Conservation (phyloP, 495 filamentous ascomycete species). For the Penicillium riverlandense region DNA sequence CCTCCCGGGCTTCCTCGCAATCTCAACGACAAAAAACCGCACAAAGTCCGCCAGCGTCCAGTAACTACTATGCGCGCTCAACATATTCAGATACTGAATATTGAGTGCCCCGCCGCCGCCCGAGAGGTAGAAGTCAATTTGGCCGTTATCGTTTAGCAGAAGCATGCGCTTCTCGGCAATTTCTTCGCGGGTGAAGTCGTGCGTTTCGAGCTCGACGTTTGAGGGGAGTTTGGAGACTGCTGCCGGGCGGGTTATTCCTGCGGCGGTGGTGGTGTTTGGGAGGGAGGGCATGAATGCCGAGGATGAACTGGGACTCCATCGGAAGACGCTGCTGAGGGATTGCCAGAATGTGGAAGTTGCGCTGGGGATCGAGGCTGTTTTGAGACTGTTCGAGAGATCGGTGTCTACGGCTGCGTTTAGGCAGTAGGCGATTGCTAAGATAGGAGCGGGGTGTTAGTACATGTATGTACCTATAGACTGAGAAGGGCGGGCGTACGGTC, state of each 20-base stretch:
- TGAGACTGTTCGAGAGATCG: constrained; percentile 68
- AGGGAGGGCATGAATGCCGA: constrained; percentile 8
- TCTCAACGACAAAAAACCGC: constrained; percentile 77
- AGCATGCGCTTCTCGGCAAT: constrained; percentile 84
- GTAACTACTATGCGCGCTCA: constrained; percentile 93
- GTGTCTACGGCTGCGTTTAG: constrained; percentile 86
- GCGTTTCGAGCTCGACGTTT: constrained; percentile 88
- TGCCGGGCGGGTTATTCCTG: constrained; percentile 30
- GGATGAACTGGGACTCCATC: constrained; percentile 31
- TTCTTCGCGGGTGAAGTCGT: constrained; percentile 89
- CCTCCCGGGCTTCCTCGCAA: constrained; percentile 68
- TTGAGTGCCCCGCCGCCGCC: constrained; percentile 77
- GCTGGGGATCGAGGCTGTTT: constrained; percentile 70
- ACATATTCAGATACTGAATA: constrained; percentile 95
- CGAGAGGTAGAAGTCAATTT: constrained; percentile 81
- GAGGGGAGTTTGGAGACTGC: constrained; percentile 64
- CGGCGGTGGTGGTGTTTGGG: not conserved
- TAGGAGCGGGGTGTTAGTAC: constrained; percentile 35
- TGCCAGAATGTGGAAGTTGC: constrained; percentile 58
- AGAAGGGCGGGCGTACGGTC: constrained; percentile 40
- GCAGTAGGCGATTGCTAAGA: constrained; percentile 71
- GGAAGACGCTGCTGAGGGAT: constrained; percentile 58
- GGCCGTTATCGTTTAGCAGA: constrained; percentile 89
- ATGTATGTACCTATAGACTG: constrained; percentile 2
- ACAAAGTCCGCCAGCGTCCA: constrained; percentile 84